Percentiles rank a stretch among this genome's conserved stretches.
Evolutionary conservation across 805 yeast species (phyloP).

Genomic region (Candida methanosorbosa): DNA sequence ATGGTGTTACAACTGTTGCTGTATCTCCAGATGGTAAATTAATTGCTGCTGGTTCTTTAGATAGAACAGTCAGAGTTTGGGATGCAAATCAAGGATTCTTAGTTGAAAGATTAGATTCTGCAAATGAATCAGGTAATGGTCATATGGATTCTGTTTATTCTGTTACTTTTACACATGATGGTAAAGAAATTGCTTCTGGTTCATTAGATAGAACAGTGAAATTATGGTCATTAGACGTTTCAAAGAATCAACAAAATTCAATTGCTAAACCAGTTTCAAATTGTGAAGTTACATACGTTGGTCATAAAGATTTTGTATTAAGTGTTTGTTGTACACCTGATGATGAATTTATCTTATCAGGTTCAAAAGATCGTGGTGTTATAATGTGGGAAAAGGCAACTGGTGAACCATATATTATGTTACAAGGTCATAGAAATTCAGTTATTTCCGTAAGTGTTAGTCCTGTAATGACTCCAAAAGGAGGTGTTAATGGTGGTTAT

Average conservation of each 20-base stretch:
- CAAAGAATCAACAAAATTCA: constrained; percentile 34
- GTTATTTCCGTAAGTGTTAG: constrained; percentile 92
- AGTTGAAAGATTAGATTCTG: constrained; percentile 87
- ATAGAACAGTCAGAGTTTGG: constrained; percentile 94
- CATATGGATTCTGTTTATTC: constrained; percentile 95
- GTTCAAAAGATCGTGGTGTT: constrained; percentile 95
- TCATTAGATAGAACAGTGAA: constrained; percentile 94
- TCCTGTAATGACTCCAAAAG: constrained; percentile 47
- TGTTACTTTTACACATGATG: constrained; percentile 87
- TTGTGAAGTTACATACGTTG: constrained; percentile 89
- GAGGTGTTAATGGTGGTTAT: constrained; percentile 61
- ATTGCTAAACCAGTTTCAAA: constrained; percentile 35
- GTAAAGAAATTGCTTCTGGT: constrained; percentile 88
- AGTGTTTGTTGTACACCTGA: constrained; percentile 93
- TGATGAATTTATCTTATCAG: constrained; percentile 83
- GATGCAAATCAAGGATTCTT: constrained; percentile 87
- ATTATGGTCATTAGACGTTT: constrained; percentile 81
- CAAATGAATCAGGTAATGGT: constrained; percentile 82
- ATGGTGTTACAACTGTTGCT: constrained; percentile 97
- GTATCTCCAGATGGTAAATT: constrained; percentile 91
- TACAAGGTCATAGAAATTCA: constrained; percentile 94
- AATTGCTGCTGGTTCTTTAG: constrained; percentile 95
- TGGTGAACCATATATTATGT: constrained; percentile 89
- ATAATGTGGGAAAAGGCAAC: constrained; percentile 91
- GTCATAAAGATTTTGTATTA: constrained; percentile 93